Conservation (phyloP, 768 basidiomycete species). For the Panellus pusillus region DNA sequence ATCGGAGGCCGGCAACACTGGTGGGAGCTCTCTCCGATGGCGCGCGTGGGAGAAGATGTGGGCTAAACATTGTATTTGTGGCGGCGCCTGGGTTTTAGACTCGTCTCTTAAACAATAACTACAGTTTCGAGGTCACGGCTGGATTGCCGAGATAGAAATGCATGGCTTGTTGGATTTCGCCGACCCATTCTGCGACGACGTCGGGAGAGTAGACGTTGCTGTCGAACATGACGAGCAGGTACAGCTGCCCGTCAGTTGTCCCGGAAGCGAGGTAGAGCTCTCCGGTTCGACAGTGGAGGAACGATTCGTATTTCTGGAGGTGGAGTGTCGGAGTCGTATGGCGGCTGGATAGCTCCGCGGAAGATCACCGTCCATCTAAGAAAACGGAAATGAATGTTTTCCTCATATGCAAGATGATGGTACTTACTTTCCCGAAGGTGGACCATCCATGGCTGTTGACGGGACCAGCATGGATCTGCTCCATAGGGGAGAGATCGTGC, state of each 20-base stretch:
- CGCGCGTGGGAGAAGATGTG: slow-evolving; percentile 65
- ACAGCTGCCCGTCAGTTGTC: slow-evolving; percentile 33
- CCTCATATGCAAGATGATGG: background rate
- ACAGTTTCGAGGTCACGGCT: background rate
- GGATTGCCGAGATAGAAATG: slow-evolving; percentile 23
- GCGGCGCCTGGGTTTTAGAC: slow-evolving; percentile 55
- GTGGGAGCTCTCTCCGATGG: slow-evolving; percentile 46
- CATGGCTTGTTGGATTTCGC: slow-evolving; percentile 39
- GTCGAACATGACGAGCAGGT: slow-evolving; percentile 39
- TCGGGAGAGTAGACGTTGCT: slow-evolving; percentile 44
- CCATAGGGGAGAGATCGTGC: slow-evolving; percentile 25
- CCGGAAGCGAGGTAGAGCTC: slow-evolving; percentile 50
- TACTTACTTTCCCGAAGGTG: slow-evolving; percentile 41
- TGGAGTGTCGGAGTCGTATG: slow-evolving; percentile 22
- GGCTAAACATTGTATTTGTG: slow-evolving; percentile 65
- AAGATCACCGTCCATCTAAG: slow-evolving; percentile 34
- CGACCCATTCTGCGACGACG: slow-evolving; percentile 47
- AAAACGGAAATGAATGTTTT: background rate
- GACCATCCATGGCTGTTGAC: slow-evolving; percentile 35
- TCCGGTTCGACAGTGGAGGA: slow-evolving; percentile 43
- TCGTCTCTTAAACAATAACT: background rate
- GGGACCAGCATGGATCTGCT: slow-evolving; percentile 27
- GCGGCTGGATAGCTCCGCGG: slow-evolving; percentile 38
- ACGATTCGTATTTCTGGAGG: slow-evolving; percentile 19
- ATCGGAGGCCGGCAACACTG: slow-evolving; percentile 43